Conservation (phyloP, 1,284 basidiomycete genomes). For the Tremellales sp. region DNA sequence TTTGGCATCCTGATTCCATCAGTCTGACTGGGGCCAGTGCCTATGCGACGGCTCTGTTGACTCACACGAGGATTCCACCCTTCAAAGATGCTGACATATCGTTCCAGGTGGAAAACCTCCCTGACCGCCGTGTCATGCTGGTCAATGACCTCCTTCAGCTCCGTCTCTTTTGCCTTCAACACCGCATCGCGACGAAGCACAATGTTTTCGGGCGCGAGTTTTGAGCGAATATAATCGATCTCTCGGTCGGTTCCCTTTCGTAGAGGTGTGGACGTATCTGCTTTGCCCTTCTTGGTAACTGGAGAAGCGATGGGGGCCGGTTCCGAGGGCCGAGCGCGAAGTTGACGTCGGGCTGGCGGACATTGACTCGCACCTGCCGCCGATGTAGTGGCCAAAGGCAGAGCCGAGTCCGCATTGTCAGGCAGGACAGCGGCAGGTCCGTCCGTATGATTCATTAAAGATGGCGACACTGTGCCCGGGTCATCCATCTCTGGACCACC, state of each 20-base stretch:
- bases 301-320: background rate
- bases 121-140: slow-evolving; percentile 73
- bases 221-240: slow-evolving; percentile 16
- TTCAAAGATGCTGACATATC: slow-evolving; percentile 65
- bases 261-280: background rate
- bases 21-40: background rate
- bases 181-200: slow-evolving; percentile 47
- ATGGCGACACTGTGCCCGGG: too few relatives aligned
- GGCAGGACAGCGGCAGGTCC: too few relatives aligned
- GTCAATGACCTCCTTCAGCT: slow-evolving; percentile 60
- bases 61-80: slow-evolving; percentile 68
- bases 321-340: slow-evolving; percentile 21
- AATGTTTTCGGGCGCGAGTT: slow-evolving; percentile 27
- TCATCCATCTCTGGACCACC: background rate
- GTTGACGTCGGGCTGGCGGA: background rate
- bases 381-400: too few relatives aligned
- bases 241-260: slow-evolving; percentile 19
- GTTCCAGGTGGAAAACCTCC: slow-evolving; percentile 79
- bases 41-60: too few relatives aligned
- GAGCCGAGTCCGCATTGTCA: too few relatives aligned
- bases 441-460: too few relatives aligned
- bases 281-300: background rate
- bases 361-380: too few relatives aligned
- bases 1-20: slow-evolving; percentile 59
- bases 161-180: slow-evolving; percentile 57